These are phyloP conservation scores for Gastrolobium bilobum DNA, from an alignment of 306 rosid species.

Conservation along the genomic window DNA sequence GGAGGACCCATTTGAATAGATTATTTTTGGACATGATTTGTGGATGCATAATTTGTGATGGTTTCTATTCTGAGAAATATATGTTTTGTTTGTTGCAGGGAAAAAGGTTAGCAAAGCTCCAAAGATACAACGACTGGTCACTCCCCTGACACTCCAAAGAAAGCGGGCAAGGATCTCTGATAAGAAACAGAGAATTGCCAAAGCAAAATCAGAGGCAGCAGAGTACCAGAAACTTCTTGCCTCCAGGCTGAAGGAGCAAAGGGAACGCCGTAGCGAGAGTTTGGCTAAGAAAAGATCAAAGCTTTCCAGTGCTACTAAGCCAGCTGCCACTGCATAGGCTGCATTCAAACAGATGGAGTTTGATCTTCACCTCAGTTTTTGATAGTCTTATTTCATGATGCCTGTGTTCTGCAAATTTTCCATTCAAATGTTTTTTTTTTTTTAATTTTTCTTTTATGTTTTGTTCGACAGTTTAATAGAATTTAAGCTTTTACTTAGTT, in stretches of 20 bases:
- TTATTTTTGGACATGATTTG: background rate
- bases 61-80: background rate
- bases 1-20: background rate
- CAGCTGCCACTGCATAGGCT: conserved; percentile 26
- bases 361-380: conserved; percentile 46
- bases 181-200: conserved; percentile 57
- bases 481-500: conserved; percentile 20
- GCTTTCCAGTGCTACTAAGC: conserved; percentile 51
- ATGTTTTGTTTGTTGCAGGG: conserved; percentile 34
- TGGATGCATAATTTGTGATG: background rate
- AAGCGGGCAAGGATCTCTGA: conserved; percentile 56
- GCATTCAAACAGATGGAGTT: conserved; percentile 37
- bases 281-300: conserved; percentile 56
- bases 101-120: conserved; percentile 58
- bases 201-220: conserved; percentile 56
- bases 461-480: conserved; percentile 13
- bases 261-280: conserved; percentile 55
- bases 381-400: conserved; percentile 24
- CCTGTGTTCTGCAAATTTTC: conserved; percentile 32
- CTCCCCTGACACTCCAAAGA: conserved; percentile 56
- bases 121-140: conserved; percentile 53
- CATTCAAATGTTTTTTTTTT: conserved; percentile 23
- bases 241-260: conserved; percentile 57
- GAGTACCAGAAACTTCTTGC: conserved; percentile 59
- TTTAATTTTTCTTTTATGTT: background rate